Evolutionary conservation across 2,329 filamentous ascomycete species (phyloP), one percentile per base, ranked within the genome.

Genomic region (Calonectria hongkongensis): DNA sequence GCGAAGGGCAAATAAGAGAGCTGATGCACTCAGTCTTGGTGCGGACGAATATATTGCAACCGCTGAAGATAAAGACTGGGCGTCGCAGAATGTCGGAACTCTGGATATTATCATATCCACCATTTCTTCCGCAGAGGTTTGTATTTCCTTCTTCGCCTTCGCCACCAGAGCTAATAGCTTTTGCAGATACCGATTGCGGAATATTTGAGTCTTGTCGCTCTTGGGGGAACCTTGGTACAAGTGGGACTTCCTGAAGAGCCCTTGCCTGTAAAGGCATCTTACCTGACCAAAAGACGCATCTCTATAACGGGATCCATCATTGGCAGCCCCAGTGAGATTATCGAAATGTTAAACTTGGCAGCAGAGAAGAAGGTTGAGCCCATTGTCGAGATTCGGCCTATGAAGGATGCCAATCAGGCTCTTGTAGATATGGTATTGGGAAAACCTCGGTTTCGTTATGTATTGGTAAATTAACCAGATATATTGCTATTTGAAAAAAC

Each of bases 351-450:
- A 25, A 18, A 48, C 8, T n/a, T 48, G 9, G 45, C 45, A n/a
- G 45, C 18, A n/a, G 45, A 48, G 18, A 48, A 25, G n/a, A 25
- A 48, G 7, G 21, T 48, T 25, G 18, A 48, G 45, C 45, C 45
- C 3, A 21, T 21, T 48, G 45, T 48, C 21, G 45, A 48, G 10
- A 25, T 48, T 12, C 21, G 45, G 21, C 21, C 45, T 25, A 48
- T 48, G 45, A 48, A 48, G 21, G 45, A 48, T n/a, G n/a, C 45
- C 45, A 48, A 48, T n/a, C 45, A 48, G 10, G n/a, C 45, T n/a
- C 10, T 48, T 25, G 5, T 7, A 25, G 45, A 25, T 48, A 48
- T 48, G 45, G 45, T 21, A 7, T 10, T 48, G 45, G 45, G 18
- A 48, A 48, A 48, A 13, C 16, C 45, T 25, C 18, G 45, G 5